Evolutionary conservation across 176 grass and related monocot species (phyloP).

Genomic region (Calamus simplicifolius): DNA sequence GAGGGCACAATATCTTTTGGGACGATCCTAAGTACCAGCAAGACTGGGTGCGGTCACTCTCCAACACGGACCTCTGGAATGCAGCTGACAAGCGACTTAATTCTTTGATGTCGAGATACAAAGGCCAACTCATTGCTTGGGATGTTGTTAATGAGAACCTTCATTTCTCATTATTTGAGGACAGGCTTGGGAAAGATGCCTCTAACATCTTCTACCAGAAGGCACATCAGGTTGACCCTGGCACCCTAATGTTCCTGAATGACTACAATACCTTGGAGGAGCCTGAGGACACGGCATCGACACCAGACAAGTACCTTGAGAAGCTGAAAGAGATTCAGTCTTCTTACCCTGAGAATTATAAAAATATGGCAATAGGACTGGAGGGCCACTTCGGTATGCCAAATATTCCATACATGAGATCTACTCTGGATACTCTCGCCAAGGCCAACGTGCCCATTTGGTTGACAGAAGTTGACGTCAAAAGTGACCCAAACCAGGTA

Average conservation of each 20-base stretch:
- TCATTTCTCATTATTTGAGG: conserved; percentile 67
- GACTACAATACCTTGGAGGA: conserved; percentile 86
- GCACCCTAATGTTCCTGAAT: conserved; percentile 60
- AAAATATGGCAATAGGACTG: conserved; percentile 60
- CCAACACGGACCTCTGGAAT: conserved; percentile 21
- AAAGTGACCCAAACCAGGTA: conserved; percentile 27
- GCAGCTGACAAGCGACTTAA: conserved; percentile 28
- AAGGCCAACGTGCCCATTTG: conserved; percentile 53
- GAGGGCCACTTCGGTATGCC: conserved; percentile 63
- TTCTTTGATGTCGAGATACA: conserved; percentile 61
- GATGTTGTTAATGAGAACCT: conserved; percentile 90
- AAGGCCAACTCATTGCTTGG: conserved; percentile 72
- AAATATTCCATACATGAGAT: conserved; percentile 71
- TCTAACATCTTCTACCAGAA: conserved; percentile 47
- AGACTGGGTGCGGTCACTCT: conserved; percentile 23
- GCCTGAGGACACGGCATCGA: conserved; percentile 20
- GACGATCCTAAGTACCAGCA: conserved; percentile 1
- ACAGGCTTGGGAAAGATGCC: conserved; percentile 31
- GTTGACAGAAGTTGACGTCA: conserved; percentile 84
- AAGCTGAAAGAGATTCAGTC: conserved; percentile 48
- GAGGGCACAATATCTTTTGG: conserved; percentile 2
- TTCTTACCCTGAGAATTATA: conserved; percentile 11
- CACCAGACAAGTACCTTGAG: conserved; percentile 50
- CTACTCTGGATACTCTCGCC: conserved; percentile 52
- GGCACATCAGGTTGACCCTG: conserved; percentile 44